Base-by-base conservation (phyloP, 2,329 filamentous ascomycete species). In the Nigrospora osmanthi region DNA sequence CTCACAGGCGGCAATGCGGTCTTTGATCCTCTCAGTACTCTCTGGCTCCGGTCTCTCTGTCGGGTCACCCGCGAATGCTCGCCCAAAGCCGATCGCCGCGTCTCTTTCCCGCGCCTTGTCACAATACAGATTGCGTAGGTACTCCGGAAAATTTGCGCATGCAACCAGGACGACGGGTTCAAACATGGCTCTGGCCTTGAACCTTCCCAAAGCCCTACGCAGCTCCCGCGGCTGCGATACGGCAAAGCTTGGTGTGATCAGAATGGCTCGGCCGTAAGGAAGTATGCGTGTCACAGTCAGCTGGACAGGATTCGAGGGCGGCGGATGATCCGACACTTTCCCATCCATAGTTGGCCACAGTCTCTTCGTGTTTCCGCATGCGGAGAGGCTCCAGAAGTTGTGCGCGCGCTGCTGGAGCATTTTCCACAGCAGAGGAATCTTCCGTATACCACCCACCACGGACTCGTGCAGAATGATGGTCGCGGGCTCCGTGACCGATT, bases 161-260 rank as follows among this genome's bases (percentile, higher is more conserved):
- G 60, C 58, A 9, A 71, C 61, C 6, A 72, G 55, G 11, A 64
- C 54, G 44, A 55, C 55, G 42, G 53, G 35, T 10, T 52, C 35
- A 30, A 23, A n/a, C 16, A 16, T 35, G n/a, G 41, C 32, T 30
- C 37, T 31, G 4, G 39, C 28, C 30, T 40, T 40, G 16, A 59
- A 71, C 70, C 70, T 75, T 4, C 59, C 52, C 5, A 77, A 45
- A 17, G 76, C 56, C 1, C 59, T 51, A 30, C 57, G 59, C 1
- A 68, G 55, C 19, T 55, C 61, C 3, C 53, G 51, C 2, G 73
- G 72, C 42, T 75, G 69, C 0, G 70, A 66, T 11, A 73, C 57
- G 2, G 70, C 56, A 40, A 76, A 75, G 49, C 72, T 75, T 5
- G 73, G 73, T 0, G 72, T 75, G 4, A 76, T 54, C 1, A 76